Percentiles rank a stretch among this genome's conserved stretches.
Evolutionary conservation across 2,329 filamentous ascomycete species (phyloP).

Genomic region (Fusarium keratoplasticum): DNA sequence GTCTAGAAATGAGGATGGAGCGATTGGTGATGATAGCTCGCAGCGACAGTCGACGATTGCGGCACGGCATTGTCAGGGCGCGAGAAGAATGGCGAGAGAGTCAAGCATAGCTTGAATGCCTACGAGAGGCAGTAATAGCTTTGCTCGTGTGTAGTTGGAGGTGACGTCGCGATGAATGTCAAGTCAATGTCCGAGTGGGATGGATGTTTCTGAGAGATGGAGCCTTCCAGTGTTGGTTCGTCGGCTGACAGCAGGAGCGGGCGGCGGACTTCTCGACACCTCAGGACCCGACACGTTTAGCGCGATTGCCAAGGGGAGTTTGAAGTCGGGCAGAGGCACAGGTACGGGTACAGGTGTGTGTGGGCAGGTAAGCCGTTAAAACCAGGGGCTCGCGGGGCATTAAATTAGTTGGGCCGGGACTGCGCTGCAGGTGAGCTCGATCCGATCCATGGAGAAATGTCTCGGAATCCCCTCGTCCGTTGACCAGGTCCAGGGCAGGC

Average conservation of each 20-base stretch:
- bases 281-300: background rate
- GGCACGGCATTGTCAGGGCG: conserved; percentile 26
- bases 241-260: background rate
- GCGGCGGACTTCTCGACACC: background rate
- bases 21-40: background rate
- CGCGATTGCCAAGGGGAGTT: background rate
- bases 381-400: conserved; percentile 2
- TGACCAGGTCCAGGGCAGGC: background rate
- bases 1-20: background rate
- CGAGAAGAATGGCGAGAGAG: background rate
- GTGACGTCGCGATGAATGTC: background rate
- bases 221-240: background rate
- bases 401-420: background rate
- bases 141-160: too few relatives aligned
- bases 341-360: background rate
- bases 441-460: conserved; percentile 11
- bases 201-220: background rate
- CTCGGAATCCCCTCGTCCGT: conserved; percentile 4
- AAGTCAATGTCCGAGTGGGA: conserved; percentile 29
- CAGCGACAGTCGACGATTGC: conserved; percentile 10
- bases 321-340: background rate
- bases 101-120: conserved; percentile 13
- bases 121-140: background rate
- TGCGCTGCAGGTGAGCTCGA: background rate
- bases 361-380: background rate